These are phyloP conservation scores for Acer saccharum DNA, from an alignment of 345 rosid species.

Conservation along the genomic window DNA sequence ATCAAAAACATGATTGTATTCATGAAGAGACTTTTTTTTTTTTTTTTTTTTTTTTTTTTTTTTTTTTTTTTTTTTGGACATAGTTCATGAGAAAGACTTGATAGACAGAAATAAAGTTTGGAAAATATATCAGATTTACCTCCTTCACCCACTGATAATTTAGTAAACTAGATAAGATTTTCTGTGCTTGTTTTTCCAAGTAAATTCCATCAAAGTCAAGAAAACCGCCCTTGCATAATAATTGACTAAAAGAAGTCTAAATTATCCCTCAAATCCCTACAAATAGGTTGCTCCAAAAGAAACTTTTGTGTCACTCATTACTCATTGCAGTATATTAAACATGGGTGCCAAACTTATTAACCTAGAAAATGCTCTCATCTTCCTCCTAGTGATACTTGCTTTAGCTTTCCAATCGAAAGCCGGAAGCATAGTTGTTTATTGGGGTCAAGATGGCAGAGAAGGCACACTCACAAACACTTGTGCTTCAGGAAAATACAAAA, in stretches of 20 bases:
- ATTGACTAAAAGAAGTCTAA: not conserved
- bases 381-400: not conserved
- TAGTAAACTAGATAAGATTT: no score
- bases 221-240: not conserved
- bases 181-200: not conserved
- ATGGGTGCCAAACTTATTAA: not conserved
- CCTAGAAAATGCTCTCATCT: not conserved
- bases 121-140: no score
- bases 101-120: no score
- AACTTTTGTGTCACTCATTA: not conserved
- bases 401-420: not conserved
- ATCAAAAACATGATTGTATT: no score
- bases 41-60: no score
- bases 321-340: not conserved
- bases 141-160: no score
- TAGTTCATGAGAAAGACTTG: no score
- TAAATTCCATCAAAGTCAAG: not conserved
- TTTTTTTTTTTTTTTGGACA: no score
- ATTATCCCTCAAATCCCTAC: not conserved
- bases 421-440: conserved; percentile 12
- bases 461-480: conserved; percentile 22
- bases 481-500: conserved; percentile 16
- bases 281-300: not conserved
- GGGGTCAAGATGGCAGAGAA: conserved; percentile 25
- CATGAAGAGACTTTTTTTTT: no score